Evolutionary conservation across 352 stramenopile species (phyloP).

Genomic region (Globisporangium iwayamae): DNA sequence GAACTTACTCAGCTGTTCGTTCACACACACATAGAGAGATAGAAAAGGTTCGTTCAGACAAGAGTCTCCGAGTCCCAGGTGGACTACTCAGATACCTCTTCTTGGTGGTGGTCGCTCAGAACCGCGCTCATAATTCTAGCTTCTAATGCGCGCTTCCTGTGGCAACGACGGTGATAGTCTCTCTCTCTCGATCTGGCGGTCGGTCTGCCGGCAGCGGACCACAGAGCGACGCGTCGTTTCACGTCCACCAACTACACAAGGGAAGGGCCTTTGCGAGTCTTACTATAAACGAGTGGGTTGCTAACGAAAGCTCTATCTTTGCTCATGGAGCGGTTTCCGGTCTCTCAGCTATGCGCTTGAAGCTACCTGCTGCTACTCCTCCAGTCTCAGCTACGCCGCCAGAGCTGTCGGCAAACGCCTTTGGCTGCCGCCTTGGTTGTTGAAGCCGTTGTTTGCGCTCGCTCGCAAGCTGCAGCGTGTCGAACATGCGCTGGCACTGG

Average conservation of each 20-base stretch:
- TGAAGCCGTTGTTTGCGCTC: slow-evolving; percentile 1
- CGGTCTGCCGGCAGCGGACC: neutral
- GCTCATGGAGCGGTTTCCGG: slow-evolving; percentile 6
- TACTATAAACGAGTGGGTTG: neutral
- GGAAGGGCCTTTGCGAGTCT: neutral
- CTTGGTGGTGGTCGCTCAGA: slow-evolving; percentile 54
- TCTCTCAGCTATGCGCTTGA: neutral
- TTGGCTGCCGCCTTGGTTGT: neutral
- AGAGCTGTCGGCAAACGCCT: too few relatives aligned
- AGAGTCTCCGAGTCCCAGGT: too few relatives aligned
- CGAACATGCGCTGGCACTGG: slow-evolving; percentile 21
- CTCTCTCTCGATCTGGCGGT: neutral
- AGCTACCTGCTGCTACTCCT: neutral
- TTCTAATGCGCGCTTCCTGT: slow-evolving; percentile 7
- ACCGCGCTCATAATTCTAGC: slow-evolving; percentile 15
- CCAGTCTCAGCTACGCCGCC: too few relatives aligned
- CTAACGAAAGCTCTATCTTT: neutral
- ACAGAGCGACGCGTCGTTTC: neutral
- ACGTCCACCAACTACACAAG: neutral
- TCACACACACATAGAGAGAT: neutral
- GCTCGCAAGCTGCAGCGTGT: slow-evolving; percentile 13
- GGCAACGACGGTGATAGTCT: too few relatives aligned
- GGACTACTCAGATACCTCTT: slow-evolving; percentile 29
- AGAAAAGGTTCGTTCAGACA: too few relatives aligned
- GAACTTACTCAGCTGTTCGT: slow-evolving; percentile 61